Conservation (phyloP, 805 yeast species). For the Sugiyamaella americana region DNA sequence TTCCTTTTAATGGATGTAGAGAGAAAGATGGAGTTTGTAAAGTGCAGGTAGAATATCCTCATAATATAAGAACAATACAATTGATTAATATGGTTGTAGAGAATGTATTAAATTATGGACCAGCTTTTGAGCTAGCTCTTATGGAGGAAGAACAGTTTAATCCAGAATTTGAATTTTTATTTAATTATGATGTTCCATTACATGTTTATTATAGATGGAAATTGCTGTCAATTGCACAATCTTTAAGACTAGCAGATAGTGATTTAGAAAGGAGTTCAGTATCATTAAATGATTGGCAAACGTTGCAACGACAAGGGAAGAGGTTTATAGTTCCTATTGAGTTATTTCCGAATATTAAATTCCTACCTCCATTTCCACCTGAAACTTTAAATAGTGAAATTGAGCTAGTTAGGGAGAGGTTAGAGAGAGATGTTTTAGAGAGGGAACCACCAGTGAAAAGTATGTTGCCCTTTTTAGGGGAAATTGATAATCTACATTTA, state of each 20-base stretch:
- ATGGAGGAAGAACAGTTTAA: slow-evolving; percentile 23
- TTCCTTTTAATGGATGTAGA: not conserved
- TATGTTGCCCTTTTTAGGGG: slow-evolving; percentile 23
- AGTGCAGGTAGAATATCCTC: slow-evolving; percentile 6
- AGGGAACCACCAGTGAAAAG: no score
- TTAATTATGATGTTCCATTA: slow-evolving; percentile 14
- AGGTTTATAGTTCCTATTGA: not conserved
- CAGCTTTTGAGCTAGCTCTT: slow-evolving; percentile 23
- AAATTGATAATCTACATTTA: slow-evolving; percentile 17
- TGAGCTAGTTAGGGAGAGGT: not conserved
- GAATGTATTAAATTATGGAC: slow-evolving; percentile 22
- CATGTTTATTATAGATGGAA: slow-evolving; percentile 27
- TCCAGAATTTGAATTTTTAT: slow-evolving; percentile 25
- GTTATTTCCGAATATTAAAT: not conserved
- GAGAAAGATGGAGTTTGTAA: not conserved
- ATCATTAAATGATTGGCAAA: slow-evolving; percentile 4
- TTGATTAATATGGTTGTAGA: slow-evolving; percentile 23
- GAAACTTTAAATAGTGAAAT: slow-evolving; percentile 5
- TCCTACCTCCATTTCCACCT: slow-evolving; percentile 9
- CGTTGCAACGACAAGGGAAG: not conserved
- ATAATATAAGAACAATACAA: slow-evolving; percentile 9
- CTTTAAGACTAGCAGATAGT: not conserved
- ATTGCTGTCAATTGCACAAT: slow-evolving; percentile 13
- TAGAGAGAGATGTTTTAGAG: not conserved
- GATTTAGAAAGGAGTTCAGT: not conserved